Conservation (phyloP, 768 basidiomycete species). For the Hypholoma sublateritium region DNA sequence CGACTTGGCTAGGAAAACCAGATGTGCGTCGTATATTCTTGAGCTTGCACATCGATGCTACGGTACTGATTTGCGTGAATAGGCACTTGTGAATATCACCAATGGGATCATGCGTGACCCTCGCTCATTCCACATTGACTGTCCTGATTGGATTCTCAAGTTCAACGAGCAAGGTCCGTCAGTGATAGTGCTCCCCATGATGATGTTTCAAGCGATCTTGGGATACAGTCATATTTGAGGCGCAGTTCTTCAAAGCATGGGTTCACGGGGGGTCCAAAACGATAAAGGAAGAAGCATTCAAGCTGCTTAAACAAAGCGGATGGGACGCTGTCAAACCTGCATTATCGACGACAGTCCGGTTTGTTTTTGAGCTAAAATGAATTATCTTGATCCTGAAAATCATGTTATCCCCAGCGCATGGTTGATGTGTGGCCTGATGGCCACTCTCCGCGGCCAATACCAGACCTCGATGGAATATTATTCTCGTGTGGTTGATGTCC, state of each 20-base stretch:
- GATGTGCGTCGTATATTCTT: neutral
- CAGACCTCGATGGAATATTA: constrained; percentile 32
- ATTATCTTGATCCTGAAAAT: neutral
- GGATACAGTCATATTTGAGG: constrained; percentile 31
- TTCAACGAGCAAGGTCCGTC: constrained; percentile 37
- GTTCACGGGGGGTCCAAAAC: constrained; percentile 27
- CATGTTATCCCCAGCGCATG: constrained; percentile 28
- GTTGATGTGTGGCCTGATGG: constrained; percentile 38
- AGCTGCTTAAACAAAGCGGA: constrained; percentile 22
- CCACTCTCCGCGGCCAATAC: constrained; percentile 13
- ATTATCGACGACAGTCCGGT: constrained; percentile 39
- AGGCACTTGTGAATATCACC: constrained; percentile 32
- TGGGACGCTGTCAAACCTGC: constrained; percentile 34
- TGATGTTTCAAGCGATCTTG: neutral
- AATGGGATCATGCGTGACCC: constrained; percentile 39
- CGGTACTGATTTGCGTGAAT: neutral
- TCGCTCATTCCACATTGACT: constrained; percentile 36
- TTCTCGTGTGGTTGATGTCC: constrained; percentile 34
- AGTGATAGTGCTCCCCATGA: neutral
- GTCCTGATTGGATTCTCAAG: constrained; percentile 32
- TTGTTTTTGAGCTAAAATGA: constrained; percentile 1
- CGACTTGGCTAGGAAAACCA: constrained; percentile 1
- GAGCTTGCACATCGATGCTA: neutral
- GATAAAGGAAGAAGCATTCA: constrained; percentile 31
- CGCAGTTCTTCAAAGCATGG: constrained; percentile 29